phyloP scores from a whole-genome alignment of 2,329 filamentous ascomycete species.

The Macrophomina tecta region DNA sequence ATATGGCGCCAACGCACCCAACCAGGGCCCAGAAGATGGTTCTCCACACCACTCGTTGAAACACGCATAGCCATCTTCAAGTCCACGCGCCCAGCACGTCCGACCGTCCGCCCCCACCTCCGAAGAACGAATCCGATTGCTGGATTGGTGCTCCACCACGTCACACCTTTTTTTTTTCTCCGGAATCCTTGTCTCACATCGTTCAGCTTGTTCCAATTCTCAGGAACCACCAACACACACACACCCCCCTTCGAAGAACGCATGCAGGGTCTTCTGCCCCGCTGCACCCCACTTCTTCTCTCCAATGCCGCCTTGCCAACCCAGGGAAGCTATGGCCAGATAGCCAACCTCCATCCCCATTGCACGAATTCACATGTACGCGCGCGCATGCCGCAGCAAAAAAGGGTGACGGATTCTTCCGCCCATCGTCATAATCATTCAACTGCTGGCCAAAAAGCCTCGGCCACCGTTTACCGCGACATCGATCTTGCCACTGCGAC shows the following conservation, averaged over 20 bases:
- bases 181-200: conserved; percentile 19
- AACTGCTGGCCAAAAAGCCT: background rate
- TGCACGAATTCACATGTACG: background rate
- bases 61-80: conserved; percentile 17
- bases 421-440: conserved; percentile 10
- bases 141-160: conserved; percentile 10
- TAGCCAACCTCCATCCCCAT: background rate
- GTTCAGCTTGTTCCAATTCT: background rate
- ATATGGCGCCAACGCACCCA: conserved; percentile 8
- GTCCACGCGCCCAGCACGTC: conserved; percentile 9
- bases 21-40: background rate
- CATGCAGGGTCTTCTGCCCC: conserved; percentile 1
- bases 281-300: conserved; percentile 2
- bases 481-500: background rate
- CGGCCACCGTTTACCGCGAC: background rate
- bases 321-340: background rate
- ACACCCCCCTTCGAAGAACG: background rate
- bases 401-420: background rate
- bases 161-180: conserved; percentile 8
- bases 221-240: background rate
- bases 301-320: background rate
- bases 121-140: conserved; percentile 21
- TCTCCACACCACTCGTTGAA: conserved; percentile 13
- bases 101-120: background rate
- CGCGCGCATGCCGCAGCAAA: background rate